Percentiles rank a stretch among this genome's conserved stretches.
Conservation (phyloP, 345 rosid species). For the Citrus glauca region DNA sequence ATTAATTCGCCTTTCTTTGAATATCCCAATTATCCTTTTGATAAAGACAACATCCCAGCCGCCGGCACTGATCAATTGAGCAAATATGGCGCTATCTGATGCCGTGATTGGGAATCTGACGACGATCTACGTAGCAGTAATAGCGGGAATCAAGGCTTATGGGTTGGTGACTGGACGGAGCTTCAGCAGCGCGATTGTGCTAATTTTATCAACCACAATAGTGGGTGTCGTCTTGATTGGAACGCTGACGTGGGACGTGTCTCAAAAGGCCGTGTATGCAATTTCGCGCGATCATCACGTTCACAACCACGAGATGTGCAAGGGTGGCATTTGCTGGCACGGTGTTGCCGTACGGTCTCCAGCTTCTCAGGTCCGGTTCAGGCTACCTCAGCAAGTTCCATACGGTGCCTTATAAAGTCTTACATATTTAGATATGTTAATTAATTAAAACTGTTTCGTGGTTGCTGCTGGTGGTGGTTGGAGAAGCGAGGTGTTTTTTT, state of each 20-base stretch:
- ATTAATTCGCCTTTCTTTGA: neutral
- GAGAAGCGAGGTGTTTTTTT: constrained; percentile 3
- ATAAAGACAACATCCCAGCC: neutral
- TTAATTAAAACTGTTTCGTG: no score
- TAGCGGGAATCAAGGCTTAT: constrained; percentile 64
- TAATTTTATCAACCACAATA: constrained; percentile 56
- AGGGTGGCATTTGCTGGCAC: constrained; percentile 98
- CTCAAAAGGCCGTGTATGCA: constrained; percentile 67
- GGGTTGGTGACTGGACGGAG: constrained; percentile 57
- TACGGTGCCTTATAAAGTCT: constrained; percentile 9
- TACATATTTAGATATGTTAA: neutral
- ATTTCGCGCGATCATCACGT: constrained; percentile 61
- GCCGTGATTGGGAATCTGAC: constrained; percentile 76
- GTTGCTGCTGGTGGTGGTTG: neutral
- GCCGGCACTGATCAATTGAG: neutral
- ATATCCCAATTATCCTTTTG: neutral
- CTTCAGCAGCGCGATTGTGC: constrained; percentile 67
- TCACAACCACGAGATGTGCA: constrained; percentile 62
- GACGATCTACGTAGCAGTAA: constrained; percentile 79
- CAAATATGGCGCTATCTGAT: constrained; percentile 74
- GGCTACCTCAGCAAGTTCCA: constrained; percentile 61
- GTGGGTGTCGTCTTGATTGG: constrained; percentile 62
- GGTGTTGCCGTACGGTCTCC: constrained; percentile 93
- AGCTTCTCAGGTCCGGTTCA: constrained; percentile 89
- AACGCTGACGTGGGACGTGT: constrained; percentile 87